Evolutionary conservation across 164 flowering plant genomes (phyloP).

Genomic region (Vitis cinerea): DNA sequence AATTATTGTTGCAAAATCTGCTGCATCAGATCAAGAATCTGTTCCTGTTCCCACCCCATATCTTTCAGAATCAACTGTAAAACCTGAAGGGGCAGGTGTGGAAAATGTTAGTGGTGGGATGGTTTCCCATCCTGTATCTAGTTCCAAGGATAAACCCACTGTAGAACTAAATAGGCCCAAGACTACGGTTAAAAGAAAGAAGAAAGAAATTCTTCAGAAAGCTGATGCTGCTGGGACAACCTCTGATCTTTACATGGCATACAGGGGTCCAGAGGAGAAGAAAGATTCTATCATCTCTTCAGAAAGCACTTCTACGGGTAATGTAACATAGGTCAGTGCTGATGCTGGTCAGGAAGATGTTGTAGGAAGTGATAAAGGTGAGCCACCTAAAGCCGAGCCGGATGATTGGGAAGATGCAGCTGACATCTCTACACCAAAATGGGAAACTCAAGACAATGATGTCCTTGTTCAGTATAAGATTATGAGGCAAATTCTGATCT

Average conservation of each 20-base stretch:
- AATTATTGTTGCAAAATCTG: conserved; percentile 11
- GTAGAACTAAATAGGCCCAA: conserved; percentile 42
- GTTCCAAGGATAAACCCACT: conserved; percentile 42
- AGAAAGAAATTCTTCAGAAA: conserved; percentile 61
- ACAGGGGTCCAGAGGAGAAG: conserved; percentile 83
- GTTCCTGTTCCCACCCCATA: conserved; percentile 16
- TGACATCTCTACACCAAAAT: conserved; percentile 63
- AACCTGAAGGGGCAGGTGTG: conserved; percentile 28
- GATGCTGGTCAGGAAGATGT: conserved; percentile 30
- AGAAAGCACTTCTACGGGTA: conserved; percentile 26
- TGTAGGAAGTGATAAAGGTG: conserved; percentile 22
- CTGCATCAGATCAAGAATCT: conserved; percentile 20
- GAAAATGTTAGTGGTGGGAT: conserved; percentile 21
- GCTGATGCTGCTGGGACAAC: conserved; percentile 88
- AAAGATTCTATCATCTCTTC: conserved; percentile 32
- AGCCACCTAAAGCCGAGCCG: conserved; percentile 50
- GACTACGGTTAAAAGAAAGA: conserved; percentile 51
- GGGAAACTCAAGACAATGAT: conserved; percentile 38
- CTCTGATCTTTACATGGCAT: conserved; percentile 81
- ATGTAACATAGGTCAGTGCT: conserved; percentile 28
- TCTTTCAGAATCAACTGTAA: conserved; percentile 20
- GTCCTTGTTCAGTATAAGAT: neutral
- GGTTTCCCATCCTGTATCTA: conserved; percentile 19
- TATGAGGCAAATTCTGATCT: too few relatives aligned
- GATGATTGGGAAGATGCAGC: conserved; percentile 97